Evolutionary conservation across 2,329 filamentous ascomycete species (phyloP), one percentile per base, ranked within the genome.

Genomic region (Colletotrichum sp.): DNA sequence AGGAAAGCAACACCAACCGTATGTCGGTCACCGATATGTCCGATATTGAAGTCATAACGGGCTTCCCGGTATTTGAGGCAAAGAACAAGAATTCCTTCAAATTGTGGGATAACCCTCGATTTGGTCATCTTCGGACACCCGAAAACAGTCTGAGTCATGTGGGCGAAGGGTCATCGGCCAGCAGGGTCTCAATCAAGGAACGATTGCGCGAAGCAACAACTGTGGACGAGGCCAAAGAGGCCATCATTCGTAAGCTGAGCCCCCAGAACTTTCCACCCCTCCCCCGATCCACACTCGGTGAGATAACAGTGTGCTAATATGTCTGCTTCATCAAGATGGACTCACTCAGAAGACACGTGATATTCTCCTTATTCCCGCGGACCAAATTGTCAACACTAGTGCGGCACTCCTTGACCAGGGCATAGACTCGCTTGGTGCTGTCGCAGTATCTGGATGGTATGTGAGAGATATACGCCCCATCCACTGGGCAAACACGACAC

Each of bases 361-460:
- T 18, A 71, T 66, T 9, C 24, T 71, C 12, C 69, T 55, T 18
- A 66, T 71, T 16, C 69, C 69, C n/a, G 16, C 24, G 12, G 60
- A 71, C 36, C 39, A 71, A 36, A 66, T 24, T 34, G 69, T 71
- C 18, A 71, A 71, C 5, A 3, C 15, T 6, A 71, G 12, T 15
- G 44, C 13, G 3, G 16, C 69, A 15, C 62, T 71, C 21, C 44
- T 71, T 57, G 55, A 80, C 15, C 78, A 79, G 55, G 82, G 82
- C 66, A 73, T 81, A 26, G 80, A 82, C 71, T 80, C 80, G 16
- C 77, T 83, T 10, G 77, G 81, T 7, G 81, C 80, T 13, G 73
- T 81, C 15, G 80, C 80, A 83, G 85, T 86, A 6, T 82, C 85
- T 12, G 90, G 89, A 88, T 88, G 89, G 59, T 63, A 34, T 21